These are phyloP conservation scores for Ceratobasidium sp. DNA, from an alignment of 1,284 basidiomycete species.

Conservation along the genomic window DNA sequence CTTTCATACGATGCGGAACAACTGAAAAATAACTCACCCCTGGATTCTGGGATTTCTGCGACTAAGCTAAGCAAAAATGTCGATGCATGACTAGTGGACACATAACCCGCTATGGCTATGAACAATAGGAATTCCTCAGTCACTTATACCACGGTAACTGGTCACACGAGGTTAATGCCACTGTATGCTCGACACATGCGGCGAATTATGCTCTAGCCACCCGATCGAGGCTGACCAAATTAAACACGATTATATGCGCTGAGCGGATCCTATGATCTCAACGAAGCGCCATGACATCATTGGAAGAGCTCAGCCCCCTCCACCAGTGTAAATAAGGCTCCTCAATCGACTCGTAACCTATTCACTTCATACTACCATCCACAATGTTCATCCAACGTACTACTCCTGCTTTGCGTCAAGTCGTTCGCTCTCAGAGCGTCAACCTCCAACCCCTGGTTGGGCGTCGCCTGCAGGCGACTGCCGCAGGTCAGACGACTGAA, in stretches of 20 bases:
- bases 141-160: too few relatives aligned
- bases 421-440: neutral
- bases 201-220: neutral
- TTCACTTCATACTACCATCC: slow-evolving; percentile 2
- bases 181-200: neutral
- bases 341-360: neutral
- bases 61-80: too few relatives aligned
- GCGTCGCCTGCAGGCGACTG: slow-evolving; percentile 22
- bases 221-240: neutral
- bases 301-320: neutral
- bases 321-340: neutral
- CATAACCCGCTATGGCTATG: too few relatives aligned
- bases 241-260: slow-evolving; percentile 19
- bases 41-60: too few relatives aligned
- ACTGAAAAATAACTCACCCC: too few relatives aligned
- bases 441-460: slow-evolving; percentile 5
- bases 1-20: too few relatives aligned
- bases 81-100: too few relatives aligned
- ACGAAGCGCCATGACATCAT: slow-evolving; percentile 42
- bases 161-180: too few relatives aligned
- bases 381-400: slow-evolving; percentile 37
- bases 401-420: slow-evolving; percentile 26
- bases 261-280: slow-evolving; percentile 8
- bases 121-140: too few relatives aligned
- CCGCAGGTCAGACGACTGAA: neutral